Evolutionary conservation across 345 rosid genomes (phyloP).

Genomic region (Corchorus capsularis): DNA sequence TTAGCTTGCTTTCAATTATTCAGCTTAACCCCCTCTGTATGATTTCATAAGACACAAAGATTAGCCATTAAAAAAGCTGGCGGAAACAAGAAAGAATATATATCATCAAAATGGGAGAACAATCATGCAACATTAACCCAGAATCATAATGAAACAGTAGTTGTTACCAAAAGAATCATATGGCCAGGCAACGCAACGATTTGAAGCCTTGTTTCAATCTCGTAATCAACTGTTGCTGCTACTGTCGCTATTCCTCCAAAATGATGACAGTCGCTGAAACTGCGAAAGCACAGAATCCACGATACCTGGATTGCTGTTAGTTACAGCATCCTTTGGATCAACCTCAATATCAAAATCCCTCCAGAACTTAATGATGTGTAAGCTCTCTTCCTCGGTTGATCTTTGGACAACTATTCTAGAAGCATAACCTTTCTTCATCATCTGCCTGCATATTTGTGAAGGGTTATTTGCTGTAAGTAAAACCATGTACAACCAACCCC

Average conservation of each 20-base stretch:
- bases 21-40: background rate
- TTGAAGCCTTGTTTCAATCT: background rate
- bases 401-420: conserved; percentile 75
- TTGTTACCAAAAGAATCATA: background rate
- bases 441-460: conserved; percentile 57
- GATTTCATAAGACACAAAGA: background rate
- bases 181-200: background rate
- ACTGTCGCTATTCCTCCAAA: background rate
- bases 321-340: conserved; percentile 22
- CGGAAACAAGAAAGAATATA: background rate
- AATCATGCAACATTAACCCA: background rate
- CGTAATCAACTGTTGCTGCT: background rate
- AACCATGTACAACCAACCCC: conserved; percentile 85
- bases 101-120: background rate
- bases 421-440: conserved; percentile 72
- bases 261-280: conserved; percentile 9
- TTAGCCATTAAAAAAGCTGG: background rate
- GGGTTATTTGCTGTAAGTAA: conserved; percentile 60
- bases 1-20: background rate
- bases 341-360: conserved; percentile 38
- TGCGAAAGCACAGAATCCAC: conserved; percentile 39
- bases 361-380: conserved; percentile 68
- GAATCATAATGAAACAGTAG: background rate
- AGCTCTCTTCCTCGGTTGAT: conserved; percentile 77
- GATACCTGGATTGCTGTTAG: conserved; percentile 26